Percentiles rank a stretch among this genome's conserved stretches.
Evolutionary conservation across 768 basidiomycete genomes (phyloP).

Genomic region (Auriscalpium microsporum): DNA sequence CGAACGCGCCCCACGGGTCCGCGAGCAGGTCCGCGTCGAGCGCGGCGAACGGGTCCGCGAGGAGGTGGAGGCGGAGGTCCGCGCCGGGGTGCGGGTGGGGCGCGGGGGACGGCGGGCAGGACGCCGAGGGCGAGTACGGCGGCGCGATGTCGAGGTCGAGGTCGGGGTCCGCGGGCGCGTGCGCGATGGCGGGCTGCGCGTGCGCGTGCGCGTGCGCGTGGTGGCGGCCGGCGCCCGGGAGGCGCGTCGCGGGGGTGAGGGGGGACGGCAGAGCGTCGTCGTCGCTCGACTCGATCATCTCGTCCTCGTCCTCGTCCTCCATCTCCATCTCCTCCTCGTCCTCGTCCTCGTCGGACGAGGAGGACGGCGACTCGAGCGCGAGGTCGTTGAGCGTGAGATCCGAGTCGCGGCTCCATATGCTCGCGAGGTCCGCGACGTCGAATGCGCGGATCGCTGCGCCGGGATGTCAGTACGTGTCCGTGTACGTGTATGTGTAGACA

Average conservation of each 20-base stretch:
- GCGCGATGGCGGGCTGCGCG: no score
- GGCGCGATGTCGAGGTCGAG: no score
- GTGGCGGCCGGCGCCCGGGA: no score
- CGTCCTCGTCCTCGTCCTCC: no score
- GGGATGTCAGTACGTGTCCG: background rate
- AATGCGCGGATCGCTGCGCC: slow-evolving; percentile 5
- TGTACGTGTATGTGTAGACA: background rate
- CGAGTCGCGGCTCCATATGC: slow-evolving; percentile 11
- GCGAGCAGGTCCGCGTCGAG: background rate
- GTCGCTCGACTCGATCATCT: no score
- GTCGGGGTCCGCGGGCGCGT: no score
- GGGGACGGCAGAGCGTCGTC: no score
- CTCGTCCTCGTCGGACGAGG: background rate
- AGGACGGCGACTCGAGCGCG: slow-evolving; percentile 3
- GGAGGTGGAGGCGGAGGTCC: no score
- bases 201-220: no score
- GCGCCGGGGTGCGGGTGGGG: background rate
- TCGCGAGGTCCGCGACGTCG: slow-evolving; percentile 9
- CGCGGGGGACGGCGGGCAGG: background rate
- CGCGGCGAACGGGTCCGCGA: background rate
- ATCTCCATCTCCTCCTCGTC: no score
- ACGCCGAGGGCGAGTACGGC: no score
- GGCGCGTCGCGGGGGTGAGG: no score
- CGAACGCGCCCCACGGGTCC: background rate
- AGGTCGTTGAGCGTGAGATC: slow-evolving; percentile 12